Conservation (phyloP, 495 filamentous ascomycete species). For the Chlorociboria aeruginascens region DNA sequence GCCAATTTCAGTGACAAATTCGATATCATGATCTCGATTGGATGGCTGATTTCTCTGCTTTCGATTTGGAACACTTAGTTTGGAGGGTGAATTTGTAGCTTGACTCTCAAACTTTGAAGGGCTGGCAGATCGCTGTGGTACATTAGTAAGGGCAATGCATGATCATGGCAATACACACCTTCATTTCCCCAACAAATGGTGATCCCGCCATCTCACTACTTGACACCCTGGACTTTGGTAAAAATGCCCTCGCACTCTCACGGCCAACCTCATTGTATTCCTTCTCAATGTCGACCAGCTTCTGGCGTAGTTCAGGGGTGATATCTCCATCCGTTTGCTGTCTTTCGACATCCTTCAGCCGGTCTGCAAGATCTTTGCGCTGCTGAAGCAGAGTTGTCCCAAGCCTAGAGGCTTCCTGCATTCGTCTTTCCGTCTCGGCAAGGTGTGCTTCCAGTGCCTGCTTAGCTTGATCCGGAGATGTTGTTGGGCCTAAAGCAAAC, state of each 20-base stretch:
- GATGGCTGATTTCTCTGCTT: conserved; percentile 85
- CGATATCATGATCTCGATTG: conserved; percentile 80
- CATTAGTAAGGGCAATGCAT: conserved; percentile 6
- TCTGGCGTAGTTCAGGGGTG: conserved; percentile 69
- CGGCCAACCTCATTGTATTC: conserved; percentile 92
- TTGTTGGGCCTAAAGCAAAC: conserved; percentile 61
- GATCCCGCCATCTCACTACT: conserved; percentile 51
- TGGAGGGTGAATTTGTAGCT: conserved; percentile 79
- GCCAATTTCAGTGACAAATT: conserved; percentile 92
- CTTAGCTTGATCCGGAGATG: conserved; percentile 77
- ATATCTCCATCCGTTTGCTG: conserved; percentile 72
- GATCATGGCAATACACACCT: conserved; percentile 14
- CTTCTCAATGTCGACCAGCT: conserved; percentile 74
- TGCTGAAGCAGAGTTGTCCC: conserved; percentile 80
- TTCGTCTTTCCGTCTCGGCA: conserved; percentile 75
- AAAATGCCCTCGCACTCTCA: conserved; percentile 78
- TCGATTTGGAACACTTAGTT: conserved; percentile 70
- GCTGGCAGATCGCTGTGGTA: conserved; percentile 49
- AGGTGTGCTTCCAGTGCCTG: conserved; percentile 84
- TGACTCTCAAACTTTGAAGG: conserved; percentile 75
- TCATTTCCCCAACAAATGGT: conserved; percentile 45
- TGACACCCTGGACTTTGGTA: conserved; percentile 69
- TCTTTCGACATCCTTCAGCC: conserved; percentile 73
- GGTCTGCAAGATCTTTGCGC: conserved; percentile 64
- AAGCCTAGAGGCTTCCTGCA: conserved; percentile 81